phyloP scores from a whole-genome alignment of 2,329 filamentous ascomycete genomes.

The Falciphora oryzae region DNA sequence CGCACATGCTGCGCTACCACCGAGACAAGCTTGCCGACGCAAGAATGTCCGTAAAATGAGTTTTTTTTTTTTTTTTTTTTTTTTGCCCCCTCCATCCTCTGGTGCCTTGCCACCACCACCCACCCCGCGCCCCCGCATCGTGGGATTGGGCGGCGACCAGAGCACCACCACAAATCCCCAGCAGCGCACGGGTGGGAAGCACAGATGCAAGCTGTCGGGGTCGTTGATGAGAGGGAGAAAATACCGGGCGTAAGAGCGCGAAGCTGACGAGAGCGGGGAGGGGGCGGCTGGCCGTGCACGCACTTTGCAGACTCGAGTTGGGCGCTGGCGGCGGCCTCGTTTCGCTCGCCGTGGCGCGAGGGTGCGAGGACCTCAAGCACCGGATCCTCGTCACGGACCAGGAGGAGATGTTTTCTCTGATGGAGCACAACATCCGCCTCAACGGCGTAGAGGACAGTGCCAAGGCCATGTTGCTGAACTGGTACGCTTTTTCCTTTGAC shows the following conservation, averaged over 20 bases:
- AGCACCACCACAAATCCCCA: too few species aligned
- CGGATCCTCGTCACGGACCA: slow-evolving; percentile 84
- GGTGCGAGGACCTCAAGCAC: slow-evolving; percentile 41
- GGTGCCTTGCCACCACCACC: background rate
- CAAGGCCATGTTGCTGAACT: slow-evolving; percentile 69
- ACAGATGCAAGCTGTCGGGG: slow-evolving; percentile 6
- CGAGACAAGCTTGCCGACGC: slow-evolving; percentile 55
- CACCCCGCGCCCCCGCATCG: background rate
- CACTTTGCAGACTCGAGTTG: slow-evolving; percentile 67
- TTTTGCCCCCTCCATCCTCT: background rate
- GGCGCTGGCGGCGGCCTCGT: slow-evolving; percentile 89
- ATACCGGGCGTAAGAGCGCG: background rate
- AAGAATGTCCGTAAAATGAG: slow-evolving; percentile 56
- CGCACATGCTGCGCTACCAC: slow-evolving; percentile 77
- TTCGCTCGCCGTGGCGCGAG: slow-evolving; percentile 56
- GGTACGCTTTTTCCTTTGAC: slow-evolving; percentile 44
- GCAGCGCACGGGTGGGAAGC: background rate
- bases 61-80: background rate
- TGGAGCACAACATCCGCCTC: slow-evolving; percentile 80
- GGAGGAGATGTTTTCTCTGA: slow-evolving; percentile 74
- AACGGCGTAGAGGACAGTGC: slow-evolving; percentile 64
- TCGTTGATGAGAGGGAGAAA: too few species aligned
- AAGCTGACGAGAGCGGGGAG: slow-evolving; percentile 10
- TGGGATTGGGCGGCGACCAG: background rate
- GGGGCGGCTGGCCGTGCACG: background rate